Percentiles rank a stretch among this genome's conserved stretches.
Conservation (phyloP, 306 rosid genomes). For the Gillenia trifoliata region DNA sequence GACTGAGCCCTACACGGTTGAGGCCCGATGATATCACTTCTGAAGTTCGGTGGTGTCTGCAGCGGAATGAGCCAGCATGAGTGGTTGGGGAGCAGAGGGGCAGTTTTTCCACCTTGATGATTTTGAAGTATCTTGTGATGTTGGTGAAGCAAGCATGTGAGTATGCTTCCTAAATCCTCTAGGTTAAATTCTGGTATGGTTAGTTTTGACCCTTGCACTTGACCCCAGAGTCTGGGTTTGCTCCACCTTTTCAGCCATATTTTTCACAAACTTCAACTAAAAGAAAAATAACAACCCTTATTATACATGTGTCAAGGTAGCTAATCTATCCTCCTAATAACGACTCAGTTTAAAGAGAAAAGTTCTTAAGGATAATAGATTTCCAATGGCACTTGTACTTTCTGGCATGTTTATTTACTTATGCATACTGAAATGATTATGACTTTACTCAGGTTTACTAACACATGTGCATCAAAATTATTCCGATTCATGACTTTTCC, state of each 20-base stretch:
- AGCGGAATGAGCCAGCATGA: constrained; percentile 77
- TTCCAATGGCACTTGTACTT: neutral
- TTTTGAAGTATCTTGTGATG: constrained; percentile 14
- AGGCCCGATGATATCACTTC: too few relatives aligned
- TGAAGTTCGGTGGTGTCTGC: constrained; percentile 49
- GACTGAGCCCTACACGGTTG: constrained; percentile 37
- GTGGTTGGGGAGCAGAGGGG: constrained; percentile 88
- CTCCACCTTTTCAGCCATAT: constrained; percentile 39
- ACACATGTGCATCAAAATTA: neutral
- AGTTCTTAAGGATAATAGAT: neutral
- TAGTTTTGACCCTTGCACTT: constrained; percentile 11
- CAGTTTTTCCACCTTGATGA: constrained; percentile 43
- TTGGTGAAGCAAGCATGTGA: constrained; percentile 39
- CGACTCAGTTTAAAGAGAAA: neutral
- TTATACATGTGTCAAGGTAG: too few relatives aligned
- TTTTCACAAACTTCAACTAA: neutral
- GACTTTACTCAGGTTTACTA: neutral
- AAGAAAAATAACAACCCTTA: neutral
- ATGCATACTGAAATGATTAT: neutral
- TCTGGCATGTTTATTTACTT: neutral
- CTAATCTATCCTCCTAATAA: too few relatives aligned
- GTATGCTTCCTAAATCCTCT: constrained; percentile 35
- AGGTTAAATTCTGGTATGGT: constrained; percentile 30
- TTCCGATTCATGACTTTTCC: too few relatives aligned
- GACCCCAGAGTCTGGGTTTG: too few relatives aligned